Conservation (phyloP, 257 asterid species). For the Nicotiana paniculata region DNA sequence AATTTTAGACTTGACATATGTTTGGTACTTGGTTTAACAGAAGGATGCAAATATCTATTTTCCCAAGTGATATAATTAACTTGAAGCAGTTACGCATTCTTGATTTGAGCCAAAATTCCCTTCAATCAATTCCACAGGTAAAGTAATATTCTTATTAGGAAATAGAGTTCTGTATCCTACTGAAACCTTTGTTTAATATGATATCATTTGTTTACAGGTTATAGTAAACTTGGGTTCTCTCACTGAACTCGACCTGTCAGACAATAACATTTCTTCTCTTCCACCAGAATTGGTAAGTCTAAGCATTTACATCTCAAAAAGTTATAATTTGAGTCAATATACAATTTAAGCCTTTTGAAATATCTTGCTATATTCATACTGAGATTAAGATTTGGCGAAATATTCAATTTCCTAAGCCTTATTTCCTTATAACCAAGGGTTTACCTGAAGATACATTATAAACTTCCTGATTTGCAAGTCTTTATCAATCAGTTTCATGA, state of each 20-base stretch:
- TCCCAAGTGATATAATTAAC: slow-evolving; percentile 62
- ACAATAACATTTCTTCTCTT: slow-evolving; percentile 73
- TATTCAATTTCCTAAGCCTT: background rate
- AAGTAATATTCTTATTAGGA: slow-evolving; percentile 13
- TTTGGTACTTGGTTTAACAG: slow-evolving; percentile 44
- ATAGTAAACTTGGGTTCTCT: slow-evolving; percentile 65
- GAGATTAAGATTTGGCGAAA: background rate
- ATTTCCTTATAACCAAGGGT: background rate
- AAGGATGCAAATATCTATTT: slow-evolving; percentile 60
- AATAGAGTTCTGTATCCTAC: slow-evolving; percentile 2
- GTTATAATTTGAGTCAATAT: background rate
- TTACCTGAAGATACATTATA: background rate
- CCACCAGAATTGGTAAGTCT: slow-evolving; percentile 77
- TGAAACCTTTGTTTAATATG: background rate
- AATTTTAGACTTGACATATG: slow-evolving; percentile 13
- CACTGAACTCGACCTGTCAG: slow-evolving; percentile 71
- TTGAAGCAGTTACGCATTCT: slow-evolving; percentile 60
- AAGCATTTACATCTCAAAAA: background rate
- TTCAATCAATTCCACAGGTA: slow-evolving; percentile 78
- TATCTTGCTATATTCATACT: background rate
- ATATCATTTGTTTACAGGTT: slow-evolving; percentile 45
- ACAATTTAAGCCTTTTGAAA: background rate
- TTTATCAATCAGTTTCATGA: background rate
- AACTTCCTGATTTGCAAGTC: background rate
- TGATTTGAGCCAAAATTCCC: slow-evolving; percentile 82